Percentiles rank a stretch among this genome's conserved stretches.
Conservation (phyloP, 2,329 filamentous ascomycete species). For the Falciphora oryzae region DNA sequence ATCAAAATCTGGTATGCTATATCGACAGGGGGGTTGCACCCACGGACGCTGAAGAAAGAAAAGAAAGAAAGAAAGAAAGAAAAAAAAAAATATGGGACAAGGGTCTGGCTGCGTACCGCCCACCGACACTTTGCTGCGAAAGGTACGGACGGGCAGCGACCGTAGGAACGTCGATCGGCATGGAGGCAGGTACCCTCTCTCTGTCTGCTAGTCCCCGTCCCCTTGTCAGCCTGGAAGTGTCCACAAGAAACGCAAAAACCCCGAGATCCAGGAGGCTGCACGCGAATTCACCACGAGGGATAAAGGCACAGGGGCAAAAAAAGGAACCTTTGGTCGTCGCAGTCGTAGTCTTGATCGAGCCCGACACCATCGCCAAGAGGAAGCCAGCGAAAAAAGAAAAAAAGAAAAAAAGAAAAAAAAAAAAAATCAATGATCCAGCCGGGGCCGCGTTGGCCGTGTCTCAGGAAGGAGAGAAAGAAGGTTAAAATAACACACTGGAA, state of each 20-base stretch:
- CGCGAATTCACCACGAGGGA: neutral
- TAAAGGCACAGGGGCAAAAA: neutral
- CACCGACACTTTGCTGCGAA: neutral
- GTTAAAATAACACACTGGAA: neutral
- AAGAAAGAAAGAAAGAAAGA: neutral
- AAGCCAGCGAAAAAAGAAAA: neutral
- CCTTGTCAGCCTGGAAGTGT: too few relatives aligned
- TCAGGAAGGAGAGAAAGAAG: neutral
- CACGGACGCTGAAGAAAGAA: neutral
- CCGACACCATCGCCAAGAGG: neutral
- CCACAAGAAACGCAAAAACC: neutral
- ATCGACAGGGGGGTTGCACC: neutral
- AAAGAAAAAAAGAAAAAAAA: neutral
- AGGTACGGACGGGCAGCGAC: too few relatives aligned
- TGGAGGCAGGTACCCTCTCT: neutral
- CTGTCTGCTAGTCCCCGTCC: too few relatives aligned
- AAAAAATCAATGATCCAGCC: too few relatives aligned
- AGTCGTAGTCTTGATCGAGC: neutral
- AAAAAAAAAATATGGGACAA: neutral
- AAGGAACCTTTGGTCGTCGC: neutral
- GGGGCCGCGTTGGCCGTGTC: neutral
- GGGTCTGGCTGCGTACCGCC: neutral
- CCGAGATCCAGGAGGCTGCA: neutral
- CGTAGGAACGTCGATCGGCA: neutral
- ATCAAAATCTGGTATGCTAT: neutral